A percentile compares a stretch with the other conserved stretches of the same genome.
Conservation (phyloP, 192 early-diverging fungal genomes). For the Mortierella antarctica region DNA sequence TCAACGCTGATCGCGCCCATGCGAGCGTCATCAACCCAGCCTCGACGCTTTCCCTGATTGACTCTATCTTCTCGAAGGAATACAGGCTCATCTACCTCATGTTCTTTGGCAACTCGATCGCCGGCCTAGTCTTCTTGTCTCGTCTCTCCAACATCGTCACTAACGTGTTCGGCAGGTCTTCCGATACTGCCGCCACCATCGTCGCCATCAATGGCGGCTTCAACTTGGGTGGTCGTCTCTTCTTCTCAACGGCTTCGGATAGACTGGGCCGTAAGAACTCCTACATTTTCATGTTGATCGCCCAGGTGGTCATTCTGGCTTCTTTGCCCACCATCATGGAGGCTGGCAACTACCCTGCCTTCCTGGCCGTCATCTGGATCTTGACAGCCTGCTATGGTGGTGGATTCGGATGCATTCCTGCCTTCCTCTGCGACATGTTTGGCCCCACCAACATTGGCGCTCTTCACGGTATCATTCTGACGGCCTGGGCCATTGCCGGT, state of each 20-base stretch:
- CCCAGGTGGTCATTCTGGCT: slow-evolving; percentile 67
- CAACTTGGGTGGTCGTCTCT: slow-evolving; percentile 69
- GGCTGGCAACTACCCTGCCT: slow-evolving; percentile 62
- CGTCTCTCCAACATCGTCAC: slow-evolving; percentile 64
- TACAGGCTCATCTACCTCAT: slow-evolving; percentile 71
- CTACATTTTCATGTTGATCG: slow-evolving; percentile 66
- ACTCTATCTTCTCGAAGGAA: slow-evolving; percentile 66
- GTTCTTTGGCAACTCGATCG: slow-evolving; percentile 73
- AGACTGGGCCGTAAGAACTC: slow-evolving; percentile 69
- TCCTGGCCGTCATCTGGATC: slow-evolving; percentile 65
- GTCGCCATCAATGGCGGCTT: slow-evolving; percentile 71
- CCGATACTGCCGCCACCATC: slow-evolving; percentile 54
- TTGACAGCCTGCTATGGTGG: slow-evolving; percentile 79
- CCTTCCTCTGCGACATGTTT: slow-evolving; percentile 82
- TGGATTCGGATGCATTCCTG: slow-evolving; percentile 81
- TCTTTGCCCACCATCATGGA: slow-evolving; percentile 68
- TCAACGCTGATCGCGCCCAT: slow-evolving; percentile 51
- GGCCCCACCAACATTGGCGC: slow-evolving; percentile 79
- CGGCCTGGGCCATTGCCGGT: slow-evolving; percentile 78
- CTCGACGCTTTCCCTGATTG: slow-evolving; percentile 60
- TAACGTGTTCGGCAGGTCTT: slow-evolving; percentile 38
- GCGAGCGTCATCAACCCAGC: slow-evolving; percentile 47
- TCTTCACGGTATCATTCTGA: slow-evolving; percentile 80
- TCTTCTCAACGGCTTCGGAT: slow-evolving; percentile 65
- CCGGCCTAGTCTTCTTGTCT: slow-evolving; percentile 73